phyloP scores from a whole-genome alignment of 2,329 filamentous ascomycete species.

The Sclerotinia nivalis region DNA sequence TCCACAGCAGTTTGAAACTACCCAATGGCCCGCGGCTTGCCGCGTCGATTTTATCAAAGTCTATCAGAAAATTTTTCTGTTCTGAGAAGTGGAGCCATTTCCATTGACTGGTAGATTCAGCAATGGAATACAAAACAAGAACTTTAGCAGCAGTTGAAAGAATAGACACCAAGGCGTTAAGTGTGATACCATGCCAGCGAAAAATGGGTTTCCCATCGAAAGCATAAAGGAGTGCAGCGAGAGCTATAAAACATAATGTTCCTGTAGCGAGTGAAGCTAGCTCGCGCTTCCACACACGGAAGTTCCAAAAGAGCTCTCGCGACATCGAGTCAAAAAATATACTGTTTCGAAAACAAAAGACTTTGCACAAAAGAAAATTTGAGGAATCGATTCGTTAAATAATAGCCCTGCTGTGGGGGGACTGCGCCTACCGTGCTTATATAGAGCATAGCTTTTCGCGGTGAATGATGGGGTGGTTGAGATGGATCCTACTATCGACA shows the following conservation, averaged over 20 bases:
- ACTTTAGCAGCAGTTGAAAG: conserved; percentile 15
- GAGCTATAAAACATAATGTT: conserved; percentile 12
- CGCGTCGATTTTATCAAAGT: conserved; percentile 14
- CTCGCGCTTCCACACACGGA: conserved; percentile 4
- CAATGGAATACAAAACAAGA: conserved; percentile 11
- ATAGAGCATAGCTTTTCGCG: not conserved
- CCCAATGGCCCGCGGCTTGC: conserved; percentile 14
- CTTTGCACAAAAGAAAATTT: not conserved
- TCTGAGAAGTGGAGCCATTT: conserved; percentile 15
- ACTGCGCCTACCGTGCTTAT: not conserved
- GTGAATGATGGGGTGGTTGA: not conserved
- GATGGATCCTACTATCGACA: not conserved
- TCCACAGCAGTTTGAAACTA: conserved; percentile 12
- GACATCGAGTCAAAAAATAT: not conserved
- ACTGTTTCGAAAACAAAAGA: not conserved
- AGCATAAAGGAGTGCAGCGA: conserved; percentile 11
- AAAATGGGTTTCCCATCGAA: conserved; percentile 1
- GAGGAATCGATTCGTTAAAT: not conserved
- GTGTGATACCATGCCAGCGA: conserved; percentile 15
- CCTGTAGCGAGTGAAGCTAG: conserved; percentile 6
- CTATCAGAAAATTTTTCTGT: not conserved
- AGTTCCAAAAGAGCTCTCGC: conserved; percentile 17
- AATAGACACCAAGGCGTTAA: conserved; percentile 2
- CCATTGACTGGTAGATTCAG: conserved; percentile 15
- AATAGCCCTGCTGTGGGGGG: not conserved